These are phyloP conservation scores for Penicillium sclerotiorum DNA, from an alignment of 2,329 filamentous ascomycete genomes.

Conservation along the genomic window DNA sequence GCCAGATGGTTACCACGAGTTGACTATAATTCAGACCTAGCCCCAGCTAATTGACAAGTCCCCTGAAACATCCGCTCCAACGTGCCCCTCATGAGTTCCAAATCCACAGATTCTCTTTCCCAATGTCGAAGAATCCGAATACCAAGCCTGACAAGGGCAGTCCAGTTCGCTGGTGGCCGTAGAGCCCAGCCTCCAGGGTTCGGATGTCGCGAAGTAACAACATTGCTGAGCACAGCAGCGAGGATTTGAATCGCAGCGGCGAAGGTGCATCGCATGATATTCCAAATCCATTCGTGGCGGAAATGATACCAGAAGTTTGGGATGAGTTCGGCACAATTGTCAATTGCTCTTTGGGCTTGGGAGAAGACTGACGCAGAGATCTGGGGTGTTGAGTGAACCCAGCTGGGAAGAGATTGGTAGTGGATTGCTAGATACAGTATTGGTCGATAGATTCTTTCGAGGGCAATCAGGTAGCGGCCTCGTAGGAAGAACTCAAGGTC, in stretches of 20 bases:
- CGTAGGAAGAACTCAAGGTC: conserved; percentile 21
- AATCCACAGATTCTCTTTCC: conserved; percentile 21
- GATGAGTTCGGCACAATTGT: conserved; percentile 22
- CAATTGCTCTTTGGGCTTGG: conserved; percentile 21
- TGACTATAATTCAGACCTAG: conserved; percentile 14
- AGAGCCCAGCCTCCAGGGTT: not conserved
- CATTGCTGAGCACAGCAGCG: conserved; percentile 18
- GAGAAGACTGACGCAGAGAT: conserved; percentile 14
- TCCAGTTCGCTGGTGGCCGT: conserved; percentile 16
- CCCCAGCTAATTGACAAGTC: conserved; percentile 23
- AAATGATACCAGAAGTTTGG: conserved; percentile 24
- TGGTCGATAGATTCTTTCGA: conserved; percentile 26
- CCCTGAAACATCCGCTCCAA: conserved; percentile 27
- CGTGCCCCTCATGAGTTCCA: conserved; percentile 23
- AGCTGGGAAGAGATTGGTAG: conserved; percentile 20
- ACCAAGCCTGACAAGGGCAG: conserved; percentile 20
- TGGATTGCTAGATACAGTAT: conserved; percentile 27
- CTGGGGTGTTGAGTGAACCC: conserved; percentile 12
- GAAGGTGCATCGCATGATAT: conserved; percentile 20
- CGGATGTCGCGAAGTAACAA: not conserved
- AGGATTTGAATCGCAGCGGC: conserved; percentile 23
- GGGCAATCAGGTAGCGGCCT: conserved; percentile 16
- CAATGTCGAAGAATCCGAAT: conserved; percentile 22
- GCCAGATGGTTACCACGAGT: too few relatives aligned
- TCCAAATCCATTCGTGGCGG: conserved; percentile 28